Base-by-base conservation (phyloP, 495 filamentous ascomycete species). In the Elaphomyces granulatus region DNA sequence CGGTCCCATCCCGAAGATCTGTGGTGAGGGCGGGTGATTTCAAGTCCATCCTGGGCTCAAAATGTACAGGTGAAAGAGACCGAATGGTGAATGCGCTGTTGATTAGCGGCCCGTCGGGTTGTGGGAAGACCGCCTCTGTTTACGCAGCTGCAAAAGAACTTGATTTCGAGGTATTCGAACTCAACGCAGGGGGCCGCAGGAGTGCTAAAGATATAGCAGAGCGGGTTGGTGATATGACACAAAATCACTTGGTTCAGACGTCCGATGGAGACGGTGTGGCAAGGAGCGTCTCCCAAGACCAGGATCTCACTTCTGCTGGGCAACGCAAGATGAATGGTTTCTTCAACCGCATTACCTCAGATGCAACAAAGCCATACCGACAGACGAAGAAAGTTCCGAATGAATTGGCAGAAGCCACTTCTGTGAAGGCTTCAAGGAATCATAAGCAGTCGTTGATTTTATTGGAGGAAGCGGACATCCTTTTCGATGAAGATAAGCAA, bases 131-230 rank as follows among this genome's bases (percentile, higher is more conserved):
- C 9, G 87, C 92, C 12, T 77, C 84, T 1, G 78, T 94, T 0
- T 87, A 94, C 58, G 92, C 92, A 3, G 81, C 86, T n/a, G 90
- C 92, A 2, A 90, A 87, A 48, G 90, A 99, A 62, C 71, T 94
- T 16, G 88, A 78, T 15, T 96, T 88, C 55, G 84, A 93, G 42
- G 75, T 99, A 3, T 96, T 96, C 48, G 92, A 99, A 58, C 83
- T 99, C 50, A 94, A 92, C 46, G 55, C 88, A 4, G 74, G 83
- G 31, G 83, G 68, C 47, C 75, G 87, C 41, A 67, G 92, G 35
- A 92, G 75, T 54, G 92, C 85, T 8, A 87, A 81, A 52, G 92
- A 99, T 52, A 73, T 99, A 35, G 50, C 92, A 7, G 90, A 95
- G 38, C 86, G 72, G 40, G 83, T 99, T 14, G 92, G 90, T 3